phyloP scores from a whole-genome alignment of 805 yeast genomes.

The Jamesozyma lodderae region DNA sequence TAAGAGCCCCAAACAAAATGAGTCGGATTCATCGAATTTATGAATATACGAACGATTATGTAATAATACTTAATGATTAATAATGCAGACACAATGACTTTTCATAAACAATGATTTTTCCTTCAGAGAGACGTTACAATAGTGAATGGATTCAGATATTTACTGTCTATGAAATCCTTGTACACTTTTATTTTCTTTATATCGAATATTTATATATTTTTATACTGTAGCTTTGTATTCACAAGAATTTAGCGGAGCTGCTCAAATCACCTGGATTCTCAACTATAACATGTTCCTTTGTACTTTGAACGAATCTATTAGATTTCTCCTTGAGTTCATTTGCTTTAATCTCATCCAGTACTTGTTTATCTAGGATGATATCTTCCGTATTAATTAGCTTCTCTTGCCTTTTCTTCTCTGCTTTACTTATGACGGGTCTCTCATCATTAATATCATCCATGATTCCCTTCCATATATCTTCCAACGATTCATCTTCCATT shows the following conservation, averaged over 20 bases:
- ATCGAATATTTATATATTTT: not conserved
- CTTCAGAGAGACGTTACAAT: not conserved
- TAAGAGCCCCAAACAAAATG: no score
- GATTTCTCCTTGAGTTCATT: conserved; percentile 22
- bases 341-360: conserved; percentile 11
- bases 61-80: no score
- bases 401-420: not conserved
- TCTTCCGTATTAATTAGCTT: conserved; percentile 7
- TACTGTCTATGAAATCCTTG: not conserved
- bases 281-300: conserved; percentile 31
- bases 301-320: conserved; percentile 25
- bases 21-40: no score
- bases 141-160: no score
- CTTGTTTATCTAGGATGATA: conserved; percentile 14
- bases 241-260: conserved; percentile 34
- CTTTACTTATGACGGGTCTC: not conserved
- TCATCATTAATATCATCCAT: conserved; percentile 16
- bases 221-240: conserved; percentile 2
- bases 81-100: no score
- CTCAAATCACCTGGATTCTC: conserved; percentile 34
- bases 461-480: conserved; percentile 24
- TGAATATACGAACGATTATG: no score
- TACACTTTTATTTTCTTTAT: not conserved
- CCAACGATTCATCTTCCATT: conserved; percentile 19
- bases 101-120: no score